phyloP scores from a whole-genome alignment of 2,329 filamentous ascomycete species.

The Fusarium sp. region DNA sequence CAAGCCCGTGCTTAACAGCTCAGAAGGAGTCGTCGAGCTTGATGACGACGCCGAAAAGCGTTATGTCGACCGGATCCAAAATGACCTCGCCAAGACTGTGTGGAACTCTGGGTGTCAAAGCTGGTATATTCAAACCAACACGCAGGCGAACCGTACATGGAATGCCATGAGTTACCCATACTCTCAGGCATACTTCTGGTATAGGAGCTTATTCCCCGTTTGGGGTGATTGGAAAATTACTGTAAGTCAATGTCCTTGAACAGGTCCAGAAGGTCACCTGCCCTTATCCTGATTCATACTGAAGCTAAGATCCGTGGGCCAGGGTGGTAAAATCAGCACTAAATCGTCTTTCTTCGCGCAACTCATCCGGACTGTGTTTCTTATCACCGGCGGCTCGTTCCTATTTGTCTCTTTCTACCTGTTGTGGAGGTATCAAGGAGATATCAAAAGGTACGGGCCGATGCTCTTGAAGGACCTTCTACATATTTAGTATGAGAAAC shows the following conservation, averaged over 20 bases:
- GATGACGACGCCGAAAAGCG: not conserved
- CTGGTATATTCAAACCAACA: not conserved
- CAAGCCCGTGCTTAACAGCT: not conserved
- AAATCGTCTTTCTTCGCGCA: too few relatives aligned
- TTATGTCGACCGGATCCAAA: not conserved
- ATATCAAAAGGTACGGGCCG: too few relatives aligned
- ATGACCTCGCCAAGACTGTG: not conserved
- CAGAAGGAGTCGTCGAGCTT: not conserved
- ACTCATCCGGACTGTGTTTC: too few relatives aligned
- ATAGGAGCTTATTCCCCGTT: not conserved
- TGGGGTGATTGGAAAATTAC: not conserved
- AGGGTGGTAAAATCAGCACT: too few relatives aligned
- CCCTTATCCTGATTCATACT: not conserved
- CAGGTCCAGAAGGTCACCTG: not conserved
- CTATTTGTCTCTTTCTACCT: too few relatives aligned
- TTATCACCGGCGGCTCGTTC: too few relatives aligned
- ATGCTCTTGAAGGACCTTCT: too few relatives aligned
- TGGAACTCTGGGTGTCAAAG: not conserved
- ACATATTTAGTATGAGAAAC: too few relatives aligned
- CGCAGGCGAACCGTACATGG: not conserved
- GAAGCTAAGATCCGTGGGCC: too few relatives aligned
- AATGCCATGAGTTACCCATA: not conserved
- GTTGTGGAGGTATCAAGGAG: too few relatives aligned
- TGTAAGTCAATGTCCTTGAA: not conserved
- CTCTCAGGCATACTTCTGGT: not conserved